Base-by-base conservation (phyloP, 1,284 basidiomycete genomes). In the Apiotrichum mycotoxinovorans region DNA sequence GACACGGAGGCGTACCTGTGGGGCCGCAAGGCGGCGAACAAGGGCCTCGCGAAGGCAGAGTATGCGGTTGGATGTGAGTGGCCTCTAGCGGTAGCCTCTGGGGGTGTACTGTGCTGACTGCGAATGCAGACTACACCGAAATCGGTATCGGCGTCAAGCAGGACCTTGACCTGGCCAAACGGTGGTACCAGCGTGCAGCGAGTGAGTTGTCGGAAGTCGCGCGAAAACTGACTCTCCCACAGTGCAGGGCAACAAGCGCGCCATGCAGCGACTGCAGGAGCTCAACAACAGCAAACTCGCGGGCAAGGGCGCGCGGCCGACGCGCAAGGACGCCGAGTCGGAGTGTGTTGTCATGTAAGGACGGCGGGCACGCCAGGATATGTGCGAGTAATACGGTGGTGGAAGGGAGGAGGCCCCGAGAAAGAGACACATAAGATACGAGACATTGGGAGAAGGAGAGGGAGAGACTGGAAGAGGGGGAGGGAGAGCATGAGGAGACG, bases 101-200 rank as follows among this genome's bases (percentile, higher is more conserved):
- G 14, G 23, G 25, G 15, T 3, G 18, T 15, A 33, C 10, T 22
- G 7, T 20, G 37, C 34, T 12, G 2, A 41, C 55, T 62, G 58
- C 55, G 68, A 58, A n/a, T n/a, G 1, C 57, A 79, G 77, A 98
- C 77, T 98, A 98, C 75, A 88, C 90, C 0, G 96, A 99, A 75
- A 89, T 96, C 25, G 96, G 95, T 5, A 99, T 99, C 67, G 96
- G 96, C 25, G 89, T 97, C 69, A 93, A 93, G 79, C 88, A 91
- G 68, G 94, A 99, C 70, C 76, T 93, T 44, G 96, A 98, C 62
- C 88, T 95, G 73, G 93, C 96, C 20, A 98, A 96, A 79, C 83
- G 90, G 67, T 98, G 95, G 94, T 99, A 99, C 77, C 95, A 96
- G 90, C 85, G 96, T 43, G 91, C 93, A 47, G 91, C 93, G 63